Conservation (phyloP, 306 rosid genomes). For the Dicorynia guianensis region DNA sequence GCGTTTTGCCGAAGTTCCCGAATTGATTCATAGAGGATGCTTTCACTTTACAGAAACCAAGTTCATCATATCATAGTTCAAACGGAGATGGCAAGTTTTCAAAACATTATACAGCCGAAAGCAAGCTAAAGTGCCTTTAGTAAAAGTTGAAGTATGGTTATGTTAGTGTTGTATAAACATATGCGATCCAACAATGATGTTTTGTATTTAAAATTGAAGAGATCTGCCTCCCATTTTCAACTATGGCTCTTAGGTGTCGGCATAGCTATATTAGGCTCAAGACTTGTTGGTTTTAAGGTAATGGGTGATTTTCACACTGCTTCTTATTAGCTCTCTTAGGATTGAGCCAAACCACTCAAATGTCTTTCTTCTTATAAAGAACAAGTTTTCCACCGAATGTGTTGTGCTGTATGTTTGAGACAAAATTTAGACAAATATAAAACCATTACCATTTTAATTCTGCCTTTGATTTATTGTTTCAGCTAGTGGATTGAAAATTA, state of each 20-base stretch:
- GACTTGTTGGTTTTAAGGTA: neutral
- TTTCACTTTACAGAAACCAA: conserved; percentile 27
- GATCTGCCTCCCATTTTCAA: neutral
- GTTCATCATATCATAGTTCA: conserved; percentile 41
- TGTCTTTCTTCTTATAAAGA: no score
- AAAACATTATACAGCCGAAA: conserved; percentile 46
- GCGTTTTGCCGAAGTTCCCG: neutral
- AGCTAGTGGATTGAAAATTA: no score
- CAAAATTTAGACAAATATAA: no score
- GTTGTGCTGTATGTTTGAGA: no score
- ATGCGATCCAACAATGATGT: neutral
- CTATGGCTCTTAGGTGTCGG: conserved; percentile 11
- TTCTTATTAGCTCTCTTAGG: neutral
- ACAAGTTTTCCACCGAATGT: no score
- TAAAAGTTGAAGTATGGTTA: conserved; percentile 30
- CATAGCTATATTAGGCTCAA: neutral
- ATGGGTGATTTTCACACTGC: no score
- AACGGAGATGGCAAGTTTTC: conserved; percentile 2
- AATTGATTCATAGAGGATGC: conserved; percentile 1
- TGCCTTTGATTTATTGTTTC: no score
- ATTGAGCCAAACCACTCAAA: neutral
- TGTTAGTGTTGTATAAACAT: neutral
- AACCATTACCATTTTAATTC: no score
- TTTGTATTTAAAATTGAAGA: no score
- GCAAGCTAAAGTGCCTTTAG: conserved; percentile 48